Evolutionary conservation across 768 basidiomycete genomes (phyloP).

Genomic region (Hygrocybe coccinea): DNA sequence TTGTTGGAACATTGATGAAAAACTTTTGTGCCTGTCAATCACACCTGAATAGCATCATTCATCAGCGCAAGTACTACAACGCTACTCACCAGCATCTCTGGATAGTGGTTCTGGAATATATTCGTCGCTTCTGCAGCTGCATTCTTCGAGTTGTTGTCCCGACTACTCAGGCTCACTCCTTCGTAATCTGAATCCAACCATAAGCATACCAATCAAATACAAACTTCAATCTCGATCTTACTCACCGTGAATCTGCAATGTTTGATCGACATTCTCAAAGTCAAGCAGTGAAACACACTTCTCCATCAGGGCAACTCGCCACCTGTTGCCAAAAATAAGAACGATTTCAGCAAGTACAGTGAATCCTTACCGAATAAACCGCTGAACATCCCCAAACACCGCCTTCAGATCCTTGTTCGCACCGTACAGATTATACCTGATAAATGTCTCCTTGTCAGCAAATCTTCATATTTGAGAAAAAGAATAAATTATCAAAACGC

Average conservation of each 20-base stretch:
- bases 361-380: slow-evolving; percentile 62
- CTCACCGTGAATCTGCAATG: slow-evolving; percentile 67
- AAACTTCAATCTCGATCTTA: background rate
- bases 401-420: slow-evolving; percentile 58
- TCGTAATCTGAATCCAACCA: slow-evolving; percentile 54
- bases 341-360: slow-evolving; percentile 6
- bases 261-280: slow-evolving; percentile 68
- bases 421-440: slow-evolving; percentile 77
- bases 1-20: slow-evolving; percentile 75
- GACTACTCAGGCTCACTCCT: slow-evolving; percentile 59
- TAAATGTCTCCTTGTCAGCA: background rate
- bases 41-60: background rate
- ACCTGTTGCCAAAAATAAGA: slow-evolving; percentile 38
- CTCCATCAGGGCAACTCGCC: slow-evolving; percentile 80
- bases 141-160: slow-evolving; percentile 70
- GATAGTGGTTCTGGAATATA: slow-evolving; percentile 75
- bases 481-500: slow-evolving; percentile 24
- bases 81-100: slow-evolving; percentile 59
- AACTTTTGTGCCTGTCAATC: slow-evolving; percentile 43
- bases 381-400: slow-evolving; percentile 71
- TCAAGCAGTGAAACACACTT: slow-evolving; percentile 56
- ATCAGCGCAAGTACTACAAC: slow-evolving; percentile 15
- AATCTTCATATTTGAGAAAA: background rate
- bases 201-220: background rate
- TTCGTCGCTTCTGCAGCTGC: slow-evolving; percentile 70